Percentiles rank a stretch among this genome's conserved stretches.
Evolutionary conservation across 192 early-diverging fungal genomes (phyloP).

Genomic region (Umbelopsis sp.): DNA sequence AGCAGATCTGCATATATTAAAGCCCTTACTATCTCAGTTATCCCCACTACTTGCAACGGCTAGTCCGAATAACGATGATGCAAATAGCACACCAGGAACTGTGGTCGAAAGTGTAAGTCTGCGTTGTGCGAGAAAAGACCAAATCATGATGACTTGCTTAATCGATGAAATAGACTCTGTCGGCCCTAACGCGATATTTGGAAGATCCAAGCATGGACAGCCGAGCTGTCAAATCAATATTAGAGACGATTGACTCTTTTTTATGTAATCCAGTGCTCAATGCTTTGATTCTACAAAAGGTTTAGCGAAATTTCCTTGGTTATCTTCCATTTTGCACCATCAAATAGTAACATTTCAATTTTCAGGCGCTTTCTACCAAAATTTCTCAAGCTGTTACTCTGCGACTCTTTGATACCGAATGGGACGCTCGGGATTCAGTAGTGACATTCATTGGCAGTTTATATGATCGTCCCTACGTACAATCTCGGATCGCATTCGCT

Average conservation of each 20-base stretch:
- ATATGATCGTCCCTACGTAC: constrained; percentile 37
- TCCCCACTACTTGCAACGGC: constrained; percentile 6
- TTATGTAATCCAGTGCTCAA: constrained; percentile 23
- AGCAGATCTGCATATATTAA: not conserved
- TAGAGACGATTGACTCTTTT: constrained; percentile 34
- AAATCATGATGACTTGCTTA: no score
- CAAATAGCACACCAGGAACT: not conserved
- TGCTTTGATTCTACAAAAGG: constrained; percentile 18
- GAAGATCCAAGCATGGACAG: constrained; percentile 27
- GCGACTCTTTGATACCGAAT: constrained; percentile 49
- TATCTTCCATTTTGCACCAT: no score
- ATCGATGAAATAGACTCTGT: not conserved
- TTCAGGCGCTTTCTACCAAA: constrained; percentile 18
- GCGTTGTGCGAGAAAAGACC: not conserved
- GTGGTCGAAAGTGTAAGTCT: not conserved
- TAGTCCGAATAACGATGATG: not conserved
- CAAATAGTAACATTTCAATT: no score
- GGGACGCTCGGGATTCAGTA: constrained; percentile 56
- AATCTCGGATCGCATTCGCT: constrained; percentile 38
- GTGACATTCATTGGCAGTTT: constrained; percentile 53
- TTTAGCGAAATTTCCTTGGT: not conserved
- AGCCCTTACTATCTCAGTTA: not conserved
- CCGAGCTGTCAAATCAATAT: constrained; percentile 26
- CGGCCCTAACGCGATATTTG: constrained; percentile 4
- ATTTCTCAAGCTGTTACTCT: constrained; percentile 40